phyloP scores from a whole-genome alignment of 176 grass and related monocot species.

The Ampelocalamus luodianensis region DNA sequence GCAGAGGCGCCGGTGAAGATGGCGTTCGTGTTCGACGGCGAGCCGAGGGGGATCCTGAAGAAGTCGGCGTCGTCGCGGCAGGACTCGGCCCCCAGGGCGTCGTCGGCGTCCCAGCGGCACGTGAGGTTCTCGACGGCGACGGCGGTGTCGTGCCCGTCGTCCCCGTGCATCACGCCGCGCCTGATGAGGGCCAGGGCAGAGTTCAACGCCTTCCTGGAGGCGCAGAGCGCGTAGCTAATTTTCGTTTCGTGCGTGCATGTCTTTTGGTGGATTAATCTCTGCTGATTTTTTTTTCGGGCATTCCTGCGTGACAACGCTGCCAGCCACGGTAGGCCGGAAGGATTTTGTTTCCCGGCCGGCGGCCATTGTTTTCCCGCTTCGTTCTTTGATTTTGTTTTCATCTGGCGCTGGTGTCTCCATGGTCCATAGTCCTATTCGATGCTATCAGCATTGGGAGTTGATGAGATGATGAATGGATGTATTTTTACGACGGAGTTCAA shows the following conservation, averaged over 20 bases:
- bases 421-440: no score
- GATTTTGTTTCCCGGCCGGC: conserved; percentile 15
- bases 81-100: conserved; percentile 50
- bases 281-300: neutral
- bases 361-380: neutral
- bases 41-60: conserved; percentile 63
- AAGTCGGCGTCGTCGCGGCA: conserved; percentile 63
- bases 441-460: no score
- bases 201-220: conserved; percentile 80
- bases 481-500: no score
- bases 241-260: neutral
- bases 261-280: no score
- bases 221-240: conserved; percentile 50
- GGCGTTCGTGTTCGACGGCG: conserved; percentile 77
- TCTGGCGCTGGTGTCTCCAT: no score
- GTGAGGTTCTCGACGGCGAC: conserved; percentile 75
- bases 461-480: no score
- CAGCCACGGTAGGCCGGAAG: neutral
- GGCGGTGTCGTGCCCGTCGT: conserved; percentile 59
- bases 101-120: conserved; percentile 69
- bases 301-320: neutral
- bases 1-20: conserved; percentile 63
- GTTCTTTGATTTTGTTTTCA: no score
- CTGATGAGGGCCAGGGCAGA: conserved; percentile 68
- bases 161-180: conserved; percentile 74